Evolutionary conservation across 345 rosid genomes (phyloP).

Genomic region (Corymbia maculata): DNA sequence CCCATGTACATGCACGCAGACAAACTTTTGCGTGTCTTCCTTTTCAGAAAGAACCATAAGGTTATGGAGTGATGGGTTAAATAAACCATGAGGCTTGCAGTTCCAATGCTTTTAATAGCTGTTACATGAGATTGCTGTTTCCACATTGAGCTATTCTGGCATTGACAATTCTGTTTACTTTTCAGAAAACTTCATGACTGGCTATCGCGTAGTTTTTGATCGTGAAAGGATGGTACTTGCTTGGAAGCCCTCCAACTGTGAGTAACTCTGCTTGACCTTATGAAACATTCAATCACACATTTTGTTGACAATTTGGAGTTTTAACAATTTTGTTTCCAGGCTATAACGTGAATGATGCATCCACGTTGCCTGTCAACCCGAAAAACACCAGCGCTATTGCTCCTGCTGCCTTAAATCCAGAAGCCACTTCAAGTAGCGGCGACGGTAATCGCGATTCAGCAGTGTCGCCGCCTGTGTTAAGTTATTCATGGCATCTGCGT

Average conservation of each 20-base stretch:
- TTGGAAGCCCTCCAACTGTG: conserved; percentile 69
- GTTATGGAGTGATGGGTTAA: background rate
- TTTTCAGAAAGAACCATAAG: background rate
- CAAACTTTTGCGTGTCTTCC: background rate
- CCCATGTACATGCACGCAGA: background rate
- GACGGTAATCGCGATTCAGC: background rate
- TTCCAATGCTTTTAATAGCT: background rate
- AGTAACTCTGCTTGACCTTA: conserved; percentile 4
- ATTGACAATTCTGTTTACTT: background rate
- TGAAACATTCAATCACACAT: background rate
- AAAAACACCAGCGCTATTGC: conserved; percentile 21
- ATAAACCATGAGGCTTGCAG: background rate
- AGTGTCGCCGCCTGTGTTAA: conserved; percentile 6
- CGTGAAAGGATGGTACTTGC: conserved; percentile 56
- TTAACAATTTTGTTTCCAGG: conserved; percentile 16
- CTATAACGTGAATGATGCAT: conserved; percentile 12
- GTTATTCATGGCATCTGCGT: conserved; percentile 1
- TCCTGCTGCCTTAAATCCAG: conserved; percentile 55
- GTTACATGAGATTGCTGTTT: background rate
- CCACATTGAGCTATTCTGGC: background rate
- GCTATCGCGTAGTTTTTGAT: conserved; percentile 55
- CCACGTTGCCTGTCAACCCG: conserved; percentile 30
- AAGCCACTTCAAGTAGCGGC: conserved; percentile 33
- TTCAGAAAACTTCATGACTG: conserved; percentile 86
- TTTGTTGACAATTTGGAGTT: background rate